Base-by-base conservation (phyloP, 2,329 filamentous ascomycete genomes). In the Periconia sp. region DNA sequence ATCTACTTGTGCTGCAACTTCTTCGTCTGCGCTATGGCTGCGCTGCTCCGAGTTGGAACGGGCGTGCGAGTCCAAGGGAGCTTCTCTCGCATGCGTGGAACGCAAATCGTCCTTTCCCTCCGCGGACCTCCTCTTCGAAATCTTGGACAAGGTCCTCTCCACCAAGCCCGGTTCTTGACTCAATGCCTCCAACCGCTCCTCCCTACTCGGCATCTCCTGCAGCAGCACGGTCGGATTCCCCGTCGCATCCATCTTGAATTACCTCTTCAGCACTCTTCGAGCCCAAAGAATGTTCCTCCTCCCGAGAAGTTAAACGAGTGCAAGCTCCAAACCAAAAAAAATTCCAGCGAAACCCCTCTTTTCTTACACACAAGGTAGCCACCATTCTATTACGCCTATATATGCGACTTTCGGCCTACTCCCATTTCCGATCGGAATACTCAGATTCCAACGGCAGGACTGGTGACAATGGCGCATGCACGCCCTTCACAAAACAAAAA, bases 161-260 rank as follows among this genome's bases (percentile, higher is more conserved):
- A 65, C 43, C 18, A 55, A 50, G 35, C 56, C 54, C n/a, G 47
- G 48, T 36, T 51, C 48, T 8, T 48, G 39, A 12, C 28, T 23
- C 31, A 25, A 36, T 9, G 35, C 40, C 26, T 46, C 46, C 33
- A 25, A n/a, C n/a, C n/a, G 43, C 15, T 25, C 26, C 5, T 17
- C 17, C 5, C 30, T 19, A 2, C 42, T 36, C 2, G 59, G 51
- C 36, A 57, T 48, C 17, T 52, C 48, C 26, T 60, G 62, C 34
- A 59, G 29, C 22, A 60, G 56, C 11, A 61, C 61, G 2, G 50
- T 50, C 18, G 63, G 54, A 10, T 63, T 65, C 15, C 61, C 50
- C 23, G 50, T 47, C 22, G 58, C 52, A 48, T 66, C 63, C 63
- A 68, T 68, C n/a, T n/a, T n/a, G n/a, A n/a, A n/a, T n/a, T n/a